A percentile compares a stretch with the other conserved stretches of the same genome.
Conservation (phyloP, 257 asterid genomes). For the Scutellaria galericulata region DNA sequence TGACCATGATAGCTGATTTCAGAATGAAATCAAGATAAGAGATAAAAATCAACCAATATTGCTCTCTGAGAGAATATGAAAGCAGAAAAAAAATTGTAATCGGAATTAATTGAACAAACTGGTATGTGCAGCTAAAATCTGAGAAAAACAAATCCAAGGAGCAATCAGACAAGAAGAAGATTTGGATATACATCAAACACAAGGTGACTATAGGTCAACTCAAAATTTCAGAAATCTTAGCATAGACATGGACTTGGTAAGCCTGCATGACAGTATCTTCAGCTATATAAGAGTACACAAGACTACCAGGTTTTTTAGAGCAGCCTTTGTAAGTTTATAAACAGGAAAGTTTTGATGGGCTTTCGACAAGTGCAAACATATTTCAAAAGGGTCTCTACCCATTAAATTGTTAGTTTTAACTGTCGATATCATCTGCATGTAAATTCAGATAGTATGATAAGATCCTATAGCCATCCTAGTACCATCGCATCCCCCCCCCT, state of each 20-base stretch:
- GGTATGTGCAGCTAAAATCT: neutral
- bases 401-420: slow-evolving; percentile 7
- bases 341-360: neutral
- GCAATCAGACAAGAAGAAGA: neutral
- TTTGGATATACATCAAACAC: neutral
- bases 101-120: neutral
- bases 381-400: neutral
- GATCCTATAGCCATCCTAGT: slow-evolving; percentile 12
- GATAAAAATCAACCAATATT: neutral
- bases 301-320: neutral
- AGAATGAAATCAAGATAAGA: slow-evolving; percentile 18
- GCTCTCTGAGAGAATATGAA: slow-evolving; percentile 3
- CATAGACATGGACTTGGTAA: neutral
- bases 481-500: neutral
- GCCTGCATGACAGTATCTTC: neutral
- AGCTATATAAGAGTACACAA: neutral
- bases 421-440: neutral
- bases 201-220: slow-evolving; percentile 5
- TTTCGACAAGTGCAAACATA: neutral
- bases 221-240: neutral
- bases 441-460: neutral
- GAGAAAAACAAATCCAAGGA: neutral
- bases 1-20: slow-evolving; percentile 1
- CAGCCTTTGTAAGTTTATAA: neutral
- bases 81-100: neutral